Base-by-base conservation (phyloP, 2,329 filamentous ascomycete species). In the Celoporthe dispersa region DNA sequence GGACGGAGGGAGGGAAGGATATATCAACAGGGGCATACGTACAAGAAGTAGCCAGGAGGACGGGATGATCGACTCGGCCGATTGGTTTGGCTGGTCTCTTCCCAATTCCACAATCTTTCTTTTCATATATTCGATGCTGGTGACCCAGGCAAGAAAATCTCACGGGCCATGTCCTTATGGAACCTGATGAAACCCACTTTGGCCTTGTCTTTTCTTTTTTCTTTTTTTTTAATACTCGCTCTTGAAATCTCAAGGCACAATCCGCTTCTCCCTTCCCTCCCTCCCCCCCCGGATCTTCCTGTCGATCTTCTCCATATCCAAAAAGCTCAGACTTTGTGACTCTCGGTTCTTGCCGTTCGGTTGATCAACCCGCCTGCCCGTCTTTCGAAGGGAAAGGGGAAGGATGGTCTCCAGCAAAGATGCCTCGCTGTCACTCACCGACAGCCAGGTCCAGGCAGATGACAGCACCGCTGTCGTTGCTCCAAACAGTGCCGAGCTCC, bases 381-480 rank as follows among this genome's bases (percentile, higher is more conserved):
- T 33, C 39, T 9, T 33, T 41, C 35, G 3, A 14, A 41, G 16
- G 44, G 22, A 31, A 31, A 3, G 7, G 6, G 22, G 2, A 31
- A 31, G 2, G 1, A 64, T 64, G 62, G 41, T 9, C 3, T 22
- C 39, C 19, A 9, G 25, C n/a, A 31, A 11, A n/a, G 28, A 64
- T 51, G 62, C 39, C 5, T 64, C 62, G 41, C 22, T 31, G 39
- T 31, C 39, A 28, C 39, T 64, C 62, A 64, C 14, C 25, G 62
- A 64, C n/a, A 51, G 28, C 6, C 62, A 64, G 25, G 62, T 64
- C 39, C 62, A 64, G 19, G 25, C 2, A 9, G 62, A 64, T n/a
- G 28, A 44, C 62, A 64, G 62, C 41, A 64, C 12, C 28, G 62
- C 62, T n/a, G 16, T 51, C 7, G 62, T 64, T 16, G 62, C 62